Conservation (phyloP, 148 eudicot genomes). For the Chenopodium berlandieri region DNA sequence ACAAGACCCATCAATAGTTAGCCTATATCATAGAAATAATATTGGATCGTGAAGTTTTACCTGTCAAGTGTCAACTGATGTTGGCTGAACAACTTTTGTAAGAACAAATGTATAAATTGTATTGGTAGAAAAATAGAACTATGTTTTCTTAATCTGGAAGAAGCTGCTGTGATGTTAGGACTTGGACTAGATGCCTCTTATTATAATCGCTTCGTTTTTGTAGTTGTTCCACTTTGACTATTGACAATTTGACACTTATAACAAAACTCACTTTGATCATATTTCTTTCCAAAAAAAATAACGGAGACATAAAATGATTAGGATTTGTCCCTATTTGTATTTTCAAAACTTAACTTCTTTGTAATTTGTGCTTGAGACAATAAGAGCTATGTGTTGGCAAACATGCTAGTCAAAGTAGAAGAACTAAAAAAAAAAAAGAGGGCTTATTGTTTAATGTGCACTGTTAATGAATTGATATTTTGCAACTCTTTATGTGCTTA, state of each 20-base stretch:
- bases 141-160: not conserved
- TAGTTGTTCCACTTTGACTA: too few relatives aligned
- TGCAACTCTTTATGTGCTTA: not conserved
- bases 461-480: not conserved
- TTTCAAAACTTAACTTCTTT: too few relatives aligned
- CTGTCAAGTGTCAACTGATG: not conserved
- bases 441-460: not conserved
- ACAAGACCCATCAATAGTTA: not conserved
- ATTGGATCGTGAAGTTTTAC: not conserved
- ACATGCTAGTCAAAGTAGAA: too few relatives aligned
- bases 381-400: too few relatives aligned
- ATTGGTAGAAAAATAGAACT: not conserved
- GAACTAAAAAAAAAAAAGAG: too few relatives aligned
- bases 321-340: too few relatives aligned
- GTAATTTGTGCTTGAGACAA: too few relatives aligned
- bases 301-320: too few relatives aligned
- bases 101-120: not conserved
- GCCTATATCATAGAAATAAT: not conserved
- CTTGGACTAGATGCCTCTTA: not conserved
- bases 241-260: too few relatives aligned
- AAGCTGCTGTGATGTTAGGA: not conserved
- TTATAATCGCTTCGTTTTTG: not conserved
- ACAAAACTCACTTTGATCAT: too few relatives aligned
- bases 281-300: too few relatives aligned
- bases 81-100: not conserved